Evolutionary conservation across 2,329 filamentous ascomycete species (phyloP).

Genomic region (Chalara sp.): DNA sequence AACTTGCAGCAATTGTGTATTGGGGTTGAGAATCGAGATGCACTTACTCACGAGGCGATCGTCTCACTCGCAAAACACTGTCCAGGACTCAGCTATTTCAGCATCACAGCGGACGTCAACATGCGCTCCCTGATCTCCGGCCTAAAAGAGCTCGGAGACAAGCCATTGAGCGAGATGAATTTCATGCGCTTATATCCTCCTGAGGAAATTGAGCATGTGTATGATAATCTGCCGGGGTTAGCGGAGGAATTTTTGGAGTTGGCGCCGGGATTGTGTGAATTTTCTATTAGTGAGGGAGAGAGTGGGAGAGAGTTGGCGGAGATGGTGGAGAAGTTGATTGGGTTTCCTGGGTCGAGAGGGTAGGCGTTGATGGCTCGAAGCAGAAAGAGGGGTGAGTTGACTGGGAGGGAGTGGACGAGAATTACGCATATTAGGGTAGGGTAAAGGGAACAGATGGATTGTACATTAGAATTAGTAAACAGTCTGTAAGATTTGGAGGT

Average conservation of each 20-base stretch:
- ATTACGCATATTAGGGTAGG: too few species aligned
- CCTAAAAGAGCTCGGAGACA: not conserved
- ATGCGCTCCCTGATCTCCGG: not conserved
- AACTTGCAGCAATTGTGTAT: not conserved
- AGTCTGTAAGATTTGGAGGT: conserved; percentile 4
- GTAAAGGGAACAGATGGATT: too few species aligned
- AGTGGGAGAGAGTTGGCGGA: not conserved
- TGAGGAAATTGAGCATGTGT: not conserved
- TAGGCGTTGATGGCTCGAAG: too few species aligned
- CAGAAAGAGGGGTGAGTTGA: too few species aligned
- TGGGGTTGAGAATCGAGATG: not conserved
- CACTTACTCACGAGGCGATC: not conserved
- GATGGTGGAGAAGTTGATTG: not conserved
- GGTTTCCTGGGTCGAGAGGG: not conserved
- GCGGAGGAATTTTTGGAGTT: not conserved
- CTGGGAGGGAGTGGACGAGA: too few species aligned
- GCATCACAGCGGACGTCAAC: not conserved
- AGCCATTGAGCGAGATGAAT: not conserved
- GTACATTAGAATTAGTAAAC: too few species aligned
- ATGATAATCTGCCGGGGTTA: not conserved
- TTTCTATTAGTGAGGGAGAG: not conserved
- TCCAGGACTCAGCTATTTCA: not conserved
- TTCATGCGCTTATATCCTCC: not conserved
- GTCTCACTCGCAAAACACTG: not conserved
- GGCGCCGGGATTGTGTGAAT: not conserved